Conservation (phyloP, 2,329 filamentous ascomycete species). For the Trichoderma guizhouense region DNA sequence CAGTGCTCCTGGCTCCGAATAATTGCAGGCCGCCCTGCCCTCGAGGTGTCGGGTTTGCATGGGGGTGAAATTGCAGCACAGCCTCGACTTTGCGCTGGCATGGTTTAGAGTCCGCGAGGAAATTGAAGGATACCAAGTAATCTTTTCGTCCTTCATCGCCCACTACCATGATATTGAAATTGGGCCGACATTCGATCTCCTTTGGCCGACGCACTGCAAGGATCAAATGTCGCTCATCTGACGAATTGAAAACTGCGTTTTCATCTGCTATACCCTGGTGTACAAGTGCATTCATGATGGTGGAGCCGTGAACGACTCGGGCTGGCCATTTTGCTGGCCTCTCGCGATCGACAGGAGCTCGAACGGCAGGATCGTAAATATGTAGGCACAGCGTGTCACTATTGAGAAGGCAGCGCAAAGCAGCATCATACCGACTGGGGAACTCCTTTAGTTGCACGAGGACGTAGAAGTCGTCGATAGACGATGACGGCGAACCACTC, state of each 20-base stretch:
- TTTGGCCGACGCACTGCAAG: neutral
- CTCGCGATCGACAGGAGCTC: neutral
- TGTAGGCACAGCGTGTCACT: neutral
- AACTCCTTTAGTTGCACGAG: neutral
- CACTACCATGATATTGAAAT: neutral
- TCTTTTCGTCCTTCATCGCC: neutral
- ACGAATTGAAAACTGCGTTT: neutral
- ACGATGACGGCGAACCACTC: neutral
- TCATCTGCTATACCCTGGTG: neutral
- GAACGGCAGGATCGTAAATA: neutral
- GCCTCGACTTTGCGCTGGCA: neutral
- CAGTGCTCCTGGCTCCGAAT: neutral
- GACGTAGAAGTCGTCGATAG: neutral
- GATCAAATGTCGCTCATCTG: neutral
- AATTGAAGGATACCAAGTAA: neutral
- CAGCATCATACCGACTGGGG: neutral
- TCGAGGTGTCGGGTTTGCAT: neutral
- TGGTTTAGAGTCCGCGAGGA: neutral
- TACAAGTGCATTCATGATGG: neutral
- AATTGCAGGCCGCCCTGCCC: neutral
- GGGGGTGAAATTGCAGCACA: neutral
- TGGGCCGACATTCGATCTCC: neutral
- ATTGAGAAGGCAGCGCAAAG: neutral
- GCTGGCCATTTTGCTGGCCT: neutral
- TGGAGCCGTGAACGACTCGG: neutral